phyloP scores from a whole-genome alignment of 768 basidiomycete species.

The Tulasnella sp. region DNA sequence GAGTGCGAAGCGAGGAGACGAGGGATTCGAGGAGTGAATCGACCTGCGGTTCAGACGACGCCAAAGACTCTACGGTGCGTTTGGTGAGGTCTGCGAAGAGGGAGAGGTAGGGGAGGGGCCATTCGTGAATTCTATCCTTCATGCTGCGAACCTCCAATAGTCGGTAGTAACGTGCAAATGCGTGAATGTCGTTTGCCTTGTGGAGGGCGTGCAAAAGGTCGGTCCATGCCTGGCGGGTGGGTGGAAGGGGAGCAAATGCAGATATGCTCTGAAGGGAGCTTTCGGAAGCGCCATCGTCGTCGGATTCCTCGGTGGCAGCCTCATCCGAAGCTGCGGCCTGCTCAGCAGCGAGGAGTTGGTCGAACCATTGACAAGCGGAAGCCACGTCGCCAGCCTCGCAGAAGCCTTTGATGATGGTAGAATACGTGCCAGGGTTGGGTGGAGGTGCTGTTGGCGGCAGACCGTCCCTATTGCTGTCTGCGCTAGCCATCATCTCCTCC shows the following conservation, averaged over 20 bases:
- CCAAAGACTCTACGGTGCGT: background rate
- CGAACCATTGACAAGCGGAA: constrained; percentile 62
- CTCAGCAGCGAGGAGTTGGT: constrained; percentile 25
- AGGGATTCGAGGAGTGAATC: background rate
- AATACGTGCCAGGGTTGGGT: constrained; percentile 52
- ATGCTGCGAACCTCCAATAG: background rate
- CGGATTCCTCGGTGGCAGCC: background rate
- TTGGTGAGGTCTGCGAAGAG: background rate
- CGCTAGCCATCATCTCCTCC: constrained; percentile 54
- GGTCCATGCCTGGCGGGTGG: constrained; percentile 8
- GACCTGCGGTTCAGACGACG: background rate
- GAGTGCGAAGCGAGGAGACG: background rate
- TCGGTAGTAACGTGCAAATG: background rate
- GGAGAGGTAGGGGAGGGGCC: background rate
- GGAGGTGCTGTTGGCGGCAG: constrained; percentile 26
- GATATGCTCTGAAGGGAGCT: background rate
- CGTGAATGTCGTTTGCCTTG: background rate
- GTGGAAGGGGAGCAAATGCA: background rate
- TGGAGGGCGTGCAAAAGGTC: background rate
- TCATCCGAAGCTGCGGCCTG: background rate
- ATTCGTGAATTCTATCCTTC: background rate
- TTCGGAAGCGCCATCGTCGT: background rate
- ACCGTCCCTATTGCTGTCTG: constrained; percentile 20
- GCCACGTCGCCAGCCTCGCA: constrained; percentile 45
- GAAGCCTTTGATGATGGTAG: constrained; percentile 54